phyloP scores from a whole-genome alignment of 768 basidiomycete genomes.

The Scleroderma bovista region DNA sequence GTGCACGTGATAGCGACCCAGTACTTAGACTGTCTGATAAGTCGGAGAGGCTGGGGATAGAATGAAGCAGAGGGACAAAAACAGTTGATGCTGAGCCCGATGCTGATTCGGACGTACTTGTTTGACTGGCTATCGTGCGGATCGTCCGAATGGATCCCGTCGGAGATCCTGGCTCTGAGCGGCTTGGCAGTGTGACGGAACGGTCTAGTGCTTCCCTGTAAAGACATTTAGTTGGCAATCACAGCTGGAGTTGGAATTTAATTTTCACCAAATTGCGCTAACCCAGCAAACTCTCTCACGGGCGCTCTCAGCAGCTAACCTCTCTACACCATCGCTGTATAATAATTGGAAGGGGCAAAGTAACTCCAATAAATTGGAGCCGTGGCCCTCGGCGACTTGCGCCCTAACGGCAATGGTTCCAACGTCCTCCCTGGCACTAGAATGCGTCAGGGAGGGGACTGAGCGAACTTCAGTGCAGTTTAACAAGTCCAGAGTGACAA shows the following conservation, averaged over 20 bases:
- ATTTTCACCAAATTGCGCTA: constrained; percentile 74
- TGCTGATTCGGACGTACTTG: constrained; percentile 32
- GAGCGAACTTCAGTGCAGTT: constrained; percentile 85
- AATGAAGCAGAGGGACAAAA: too few species aligned
- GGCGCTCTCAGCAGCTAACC: constrained; percentile 84
- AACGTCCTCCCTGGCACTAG: constrained; percentile 76
- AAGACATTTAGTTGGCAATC: not conserved
- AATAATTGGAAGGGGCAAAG: too few species aligned
- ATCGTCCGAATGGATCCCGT: constrained; percentile 66
- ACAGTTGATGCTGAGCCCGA: too few species aligned
- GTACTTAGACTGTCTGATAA: too few species aligned
- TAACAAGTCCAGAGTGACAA: constrained; percentile 80
- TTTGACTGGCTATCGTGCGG: constrained; percentile 44
- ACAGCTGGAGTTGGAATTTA: not conserved
- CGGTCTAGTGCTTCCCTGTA: constrained; percentile 75
- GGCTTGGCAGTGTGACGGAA: constrained; percentile 47
- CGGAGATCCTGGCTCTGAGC: constrained; percentile 40
- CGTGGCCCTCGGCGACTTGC: constrained; percentile 45
- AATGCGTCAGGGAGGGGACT: constrained; percentile 76
- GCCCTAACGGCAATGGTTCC: constrained; percentile 76
- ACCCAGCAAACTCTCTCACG: constrained; percentile 88
- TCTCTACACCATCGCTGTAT: constrained; percentile 86
- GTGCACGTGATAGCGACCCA: too few species aligned
- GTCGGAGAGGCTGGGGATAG: too few species aligned
- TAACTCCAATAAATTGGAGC: too few species aligned